Conservation (phyloP, 345 rosid genomes). For the Rhodamnia argentea region DNA sequence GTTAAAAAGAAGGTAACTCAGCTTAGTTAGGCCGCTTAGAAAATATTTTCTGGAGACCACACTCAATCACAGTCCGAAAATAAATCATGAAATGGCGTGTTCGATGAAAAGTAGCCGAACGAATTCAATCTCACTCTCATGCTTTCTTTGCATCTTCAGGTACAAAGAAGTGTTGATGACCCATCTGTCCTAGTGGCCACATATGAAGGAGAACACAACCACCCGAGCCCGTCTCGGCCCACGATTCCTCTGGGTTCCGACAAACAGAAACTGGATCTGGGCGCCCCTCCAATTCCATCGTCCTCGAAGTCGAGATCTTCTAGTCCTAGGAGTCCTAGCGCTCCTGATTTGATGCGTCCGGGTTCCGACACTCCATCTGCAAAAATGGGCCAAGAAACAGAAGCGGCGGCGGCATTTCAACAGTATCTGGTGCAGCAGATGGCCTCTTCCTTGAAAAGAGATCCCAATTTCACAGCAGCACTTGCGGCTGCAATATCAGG, state of each 20-base stretch:
- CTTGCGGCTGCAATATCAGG: conserved; percentile 76
- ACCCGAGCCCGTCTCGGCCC: conserved; percentile 18
- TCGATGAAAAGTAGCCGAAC: background rate
- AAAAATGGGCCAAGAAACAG: conserved; percentile 5
- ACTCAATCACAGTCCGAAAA: background rate
- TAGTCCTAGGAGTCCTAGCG: conserved; percentile 2
- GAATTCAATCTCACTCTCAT: background rate
- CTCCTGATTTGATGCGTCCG: background rate
- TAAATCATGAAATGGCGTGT: background rate
- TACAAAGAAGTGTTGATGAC: conserved; percentile 73
- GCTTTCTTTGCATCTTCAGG: conserved; percentile 21
- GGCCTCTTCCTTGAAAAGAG: conserved; percentile 69
- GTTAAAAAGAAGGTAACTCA: conserved; percentile 74
- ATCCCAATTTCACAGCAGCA: conserved; percentile 66
- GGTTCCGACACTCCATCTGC: background rate
- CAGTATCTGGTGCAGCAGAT: conserved; percentile 57
- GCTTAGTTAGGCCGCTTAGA: background rate
- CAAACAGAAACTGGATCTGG: background rate
- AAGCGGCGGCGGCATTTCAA: conserved; percentile 16
- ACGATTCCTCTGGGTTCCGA: conserved; percentile 14
- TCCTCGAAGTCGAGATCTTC: conserved; percentile 16
- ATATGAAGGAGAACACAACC: conserved; percentile 91
- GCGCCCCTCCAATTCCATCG: background rate
- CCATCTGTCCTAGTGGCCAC: conserved; percentile 53
- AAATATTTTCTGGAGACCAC: background rate